phyloP scores from a whole-genome alignment of 106 monocot species.

The Gastrodia elata region DNA sequence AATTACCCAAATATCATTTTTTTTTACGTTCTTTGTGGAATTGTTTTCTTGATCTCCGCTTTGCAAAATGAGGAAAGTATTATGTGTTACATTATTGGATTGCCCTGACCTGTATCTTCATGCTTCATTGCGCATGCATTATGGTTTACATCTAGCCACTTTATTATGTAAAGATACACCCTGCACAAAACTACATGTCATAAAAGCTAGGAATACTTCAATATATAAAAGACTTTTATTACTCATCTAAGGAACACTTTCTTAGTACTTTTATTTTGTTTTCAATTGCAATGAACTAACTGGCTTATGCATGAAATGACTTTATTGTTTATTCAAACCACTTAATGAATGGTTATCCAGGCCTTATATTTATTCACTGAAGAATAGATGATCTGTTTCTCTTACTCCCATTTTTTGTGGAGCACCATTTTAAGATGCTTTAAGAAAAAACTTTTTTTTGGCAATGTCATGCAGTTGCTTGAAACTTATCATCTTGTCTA shows the following conservation, averaged over 20 bases:
- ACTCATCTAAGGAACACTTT: background rate
- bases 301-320: background rate
- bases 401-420: background rate
- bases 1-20: background rate
- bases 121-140: background rate
- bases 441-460: background rate
- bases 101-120: background rate
- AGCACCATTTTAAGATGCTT: background rate
- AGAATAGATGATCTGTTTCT: background rate
- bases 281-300: background rate
- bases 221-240: background rate
- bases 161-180: background rate
- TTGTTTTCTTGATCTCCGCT: background rate
- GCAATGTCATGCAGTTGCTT: background rate
- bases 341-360: background rate
- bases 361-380: background rate
- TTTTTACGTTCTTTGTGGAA: background rate
- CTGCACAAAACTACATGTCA: background rate
- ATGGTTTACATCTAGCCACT: background rate
- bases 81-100: background rate
- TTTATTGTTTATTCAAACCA: background rate
- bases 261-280: background rate
- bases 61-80: background rate
- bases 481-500: constrained; percentile 6
- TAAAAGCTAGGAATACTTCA: background rate